Evolutionary conservation across 306 rosid species (phyloP), one percentile per base, ranked within the genome.

Genomic region (Abrus pulchellus): DNA sequence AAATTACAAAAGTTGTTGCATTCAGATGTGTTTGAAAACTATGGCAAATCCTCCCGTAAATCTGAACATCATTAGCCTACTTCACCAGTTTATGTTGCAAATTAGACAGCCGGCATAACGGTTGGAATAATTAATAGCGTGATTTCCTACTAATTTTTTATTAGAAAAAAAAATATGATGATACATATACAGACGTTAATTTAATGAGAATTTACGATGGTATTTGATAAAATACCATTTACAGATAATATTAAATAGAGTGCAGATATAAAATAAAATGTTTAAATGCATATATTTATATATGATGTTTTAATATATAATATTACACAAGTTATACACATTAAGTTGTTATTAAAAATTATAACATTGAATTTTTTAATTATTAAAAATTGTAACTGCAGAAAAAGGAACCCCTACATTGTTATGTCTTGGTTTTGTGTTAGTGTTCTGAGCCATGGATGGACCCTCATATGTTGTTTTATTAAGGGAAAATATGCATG

Each of bases 41-140:
- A 79, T 34, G 80, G 8, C 14, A 13, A 60, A 60, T 45, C 27
- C 41, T 6, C 55, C 28, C 36, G 70, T 5, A 68, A 68, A 47
- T 45, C 48, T 28, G 11, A 9, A 8, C 28, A 48, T 14, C 12
- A 56, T 68, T 32, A 56, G 6, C 68, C 1, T 10, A 10, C 40
- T 33, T 62, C n/a, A 32, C 67, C 27, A 8, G 12, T 61, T 13
- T 29, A 36, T 1, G 49, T 53, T 53, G 29, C 29, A 53, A 13
- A 13, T 52, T 52, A 52, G 4, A 52, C 56, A 4, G 27, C 28
- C 27, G 7, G 0, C 7, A 52, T 52, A 52, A 52, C 27, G 4
- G 13, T 52, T 5, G 7, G 56, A 52, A 52, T 52, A 55, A 10
- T 55, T 36, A 36, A 36, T 36, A 36, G 4, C 1, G 40, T 2